Conservation (phyloP, 2,329 filamentous ascomycete genomes). For the Oidium heveae region DNA sequence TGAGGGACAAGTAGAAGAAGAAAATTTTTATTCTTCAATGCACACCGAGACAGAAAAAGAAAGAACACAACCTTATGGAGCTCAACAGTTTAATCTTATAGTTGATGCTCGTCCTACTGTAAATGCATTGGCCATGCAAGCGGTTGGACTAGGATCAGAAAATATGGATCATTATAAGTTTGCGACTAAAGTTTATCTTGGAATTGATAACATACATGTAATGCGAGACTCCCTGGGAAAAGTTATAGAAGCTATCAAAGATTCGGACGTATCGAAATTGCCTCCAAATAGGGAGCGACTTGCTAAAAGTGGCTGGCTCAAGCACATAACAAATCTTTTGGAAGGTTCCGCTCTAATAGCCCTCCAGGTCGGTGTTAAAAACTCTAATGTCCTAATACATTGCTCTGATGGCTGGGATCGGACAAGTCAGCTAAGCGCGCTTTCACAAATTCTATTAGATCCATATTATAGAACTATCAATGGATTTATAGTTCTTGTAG, state of each 20-base stretch:
- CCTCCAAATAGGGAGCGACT: constrained; percentile 62
- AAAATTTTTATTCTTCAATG: constrained; percentile 33
- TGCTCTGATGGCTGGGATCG: constrained; percentile 98
- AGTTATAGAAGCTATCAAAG: constrained; percentile 73
- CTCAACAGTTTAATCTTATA: constrained; percentile 81
- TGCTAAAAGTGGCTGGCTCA: constrained; percentile 68
- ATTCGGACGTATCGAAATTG: constrained; percentile 65
- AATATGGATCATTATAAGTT: constrained; percentile 96
- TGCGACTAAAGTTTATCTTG: constrained; percentile 73
- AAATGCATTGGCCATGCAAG: constrained; percentile 86
- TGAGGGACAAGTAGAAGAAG: constrained; percentile 35
- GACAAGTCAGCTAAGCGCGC: constrained; percentile 75
- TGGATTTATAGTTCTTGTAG: constrained; percentile 79
- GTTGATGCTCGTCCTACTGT: constrained; percentile 86
- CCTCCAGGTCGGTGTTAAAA: constrained; percentile 66
- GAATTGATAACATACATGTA: constrained; percentile 95
- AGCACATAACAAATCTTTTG: constrained; percentile 63
- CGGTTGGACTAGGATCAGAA: constrained; percentile 77
- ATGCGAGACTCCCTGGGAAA: constrained; percentile 82
- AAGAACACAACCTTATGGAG: constrained; percentile 54
- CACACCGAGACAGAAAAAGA: constrained; percentile 25
- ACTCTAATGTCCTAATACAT: constrained; percentile 88
- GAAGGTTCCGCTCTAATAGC: constrained; percentile 70
- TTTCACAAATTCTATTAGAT: constrained; percentile 82
- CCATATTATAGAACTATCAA: constrained; percentile 87